A percentile compares a stretch with the other conserved stretches of the same genome.
phyloP scores from a whole-genome alignment of 148 eudicot genomes.

The Chenopodium quinoa region DNA sequence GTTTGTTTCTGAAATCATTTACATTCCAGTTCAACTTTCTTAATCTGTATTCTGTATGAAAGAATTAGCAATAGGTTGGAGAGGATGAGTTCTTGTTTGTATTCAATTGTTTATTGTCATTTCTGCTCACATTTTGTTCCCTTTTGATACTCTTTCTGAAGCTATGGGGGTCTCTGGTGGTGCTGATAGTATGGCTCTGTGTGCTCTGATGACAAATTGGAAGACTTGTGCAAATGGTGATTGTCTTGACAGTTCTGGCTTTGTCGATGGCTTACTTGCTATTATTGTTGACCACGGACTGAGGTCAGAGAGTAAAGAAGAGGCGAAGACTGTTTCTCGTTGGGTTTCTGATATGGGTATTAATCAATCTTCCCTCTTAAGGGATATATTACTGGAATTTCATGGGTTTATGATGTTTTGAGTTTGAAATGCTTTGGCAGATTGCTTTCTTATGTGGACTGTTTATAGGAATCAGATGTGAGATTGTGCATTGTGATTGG shows the following conservation, averaged over 20 bases:
- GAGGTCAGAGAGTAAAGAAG: conserved; percentile 76
- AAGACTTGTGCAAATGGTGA: conserved; percentile 39
- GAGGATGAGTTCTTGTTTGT: not conserved
- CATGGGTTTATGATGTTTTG: not conserved
- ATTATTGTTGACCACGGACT: conserved; percentile 87
- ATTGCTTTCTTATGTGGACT: conserved; percentile 36
- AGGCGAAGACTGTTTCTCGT: conserved; percentile 60
- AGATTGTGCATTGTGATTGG: conserved; percentile 75
- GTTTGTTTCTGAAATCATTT: not conserved
- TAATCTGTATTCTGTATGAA: not conserved
- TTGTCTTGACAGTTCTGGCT: conserved; percentile 35
- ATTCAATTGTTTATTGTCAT: not conserved
- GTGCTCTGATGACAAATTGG: conserved; percentile 75
- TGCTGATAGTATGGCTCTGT: conserved; percentile 91
- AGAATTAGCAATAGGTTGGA: not conserved
- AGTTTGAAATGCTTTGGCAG: not conserved
- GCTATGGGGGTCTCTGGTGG: conserved; percentile 98
- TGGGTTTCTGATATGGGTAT: conserved; percentile 78
- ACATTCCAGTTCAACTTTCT: not conserved
- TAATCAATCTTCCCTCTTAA: conserved; percentile 7
- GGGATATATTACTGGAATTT: conserved; percentile 8
- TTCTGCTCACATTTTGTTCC: too few species aligned
- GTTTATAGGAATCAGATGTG: conserved; percentile 75
- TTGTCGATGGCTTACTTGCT: conserved; percentile 74
- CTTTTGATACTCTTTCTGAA: conserved; percentile 20